A percentile compares a stretch with the other conserved stretches of the same genome.
Conservation (phyloP, 129 eudicot genomes). For the Chrysanthemum makinoi region DNA sequence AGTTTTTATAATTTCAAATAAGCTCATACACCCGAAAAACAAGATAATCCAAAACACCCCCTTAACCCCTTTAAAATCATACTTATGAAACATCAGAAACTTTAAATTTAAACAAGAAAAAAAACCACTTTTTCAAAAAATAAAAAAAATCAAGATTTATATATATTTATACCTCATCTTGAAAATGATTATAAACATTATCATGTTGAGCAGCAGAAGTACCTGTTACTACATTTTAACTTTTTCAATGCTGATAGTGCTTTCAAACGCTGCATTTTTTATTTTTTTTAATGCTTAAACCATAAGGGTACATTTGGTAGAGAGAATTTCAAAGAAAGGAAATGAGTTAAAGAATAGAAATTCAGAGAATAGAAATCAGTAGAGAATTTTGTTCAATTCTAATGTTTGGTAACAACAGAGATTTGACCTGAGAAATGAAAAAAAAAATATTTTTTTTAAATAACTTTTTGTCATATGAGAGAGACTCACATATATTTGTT, state of each 20-base stretch:
- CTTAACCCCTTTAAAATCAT: neutral
- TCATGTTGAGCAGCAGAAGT: slow-evolving; percentile 51
- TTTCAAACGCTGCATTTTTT: slow-evolving; percentile 55
- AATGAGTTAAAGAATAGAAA: too few species aligned
- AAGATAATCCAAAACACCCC: too few species aligned
- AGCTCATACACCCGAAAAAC: too few species aligned
- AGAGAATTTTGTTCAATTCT: too few species aligned
- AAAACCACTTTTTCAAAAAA: neutral
- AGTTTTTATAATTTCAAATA: too few species aligned
- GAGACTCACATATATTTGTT: too few species aligned
- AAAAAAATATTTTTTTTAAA: too few species aligned
- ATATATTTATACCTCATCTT: slow-evolving; percentile 29
- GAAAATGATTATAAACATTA: slow-evolving; percentile 15
- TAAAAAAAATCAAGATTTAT: neutral
- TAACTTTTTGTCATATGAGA: too few species aligned
- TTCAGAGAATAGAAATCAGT: too few species aligned
- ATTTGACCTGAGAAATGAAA: too few species aligned
- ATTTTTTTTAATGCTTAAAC: slow-evolving; percentile 13
- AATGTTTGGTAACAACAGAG: too few species aligned
- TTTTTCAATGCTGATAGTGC: slow-evolving; percentile 27
- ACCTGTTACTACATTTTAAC: slow-evolving; percentile 28
- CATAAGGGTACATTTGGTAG: neutral
- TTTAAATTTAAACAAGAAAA: neutral
- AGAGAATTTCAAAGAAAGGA: too few species aligned
- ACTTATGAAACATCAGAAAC: neutral